Evolutionary conservation across 129 eudicot species (phyloP), one percentile per base, ranked within the genome.

Genomic region (Flaveria trinervia): DNA sequence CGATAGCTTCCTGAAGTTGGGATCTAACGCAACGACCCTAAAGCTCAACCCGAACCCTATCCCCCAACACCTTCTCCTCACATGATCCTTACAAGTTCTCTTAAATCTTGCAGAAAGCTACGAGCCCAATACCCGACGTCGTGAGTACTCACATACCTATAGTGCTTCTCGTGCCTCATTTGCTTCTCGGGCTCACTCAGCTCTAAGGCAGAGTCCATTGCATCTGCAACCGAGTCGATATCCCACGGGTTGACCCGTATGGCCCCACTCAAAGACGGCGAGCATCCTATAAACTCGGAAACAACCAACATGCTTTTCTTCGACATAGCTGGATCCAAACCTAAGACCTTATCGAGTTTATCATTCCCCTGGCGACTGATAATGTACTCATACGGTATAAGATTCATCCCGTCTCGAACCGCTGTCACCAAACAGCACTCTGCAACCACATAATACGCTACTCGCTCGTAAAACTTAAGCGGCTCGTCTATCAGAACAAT

Each of bases 391-490:
- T 89, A 92, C 13, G 98, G 96, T 54, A 92, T 92, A 69, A 92
- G 73, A 62, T 92, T 92, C 93, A 92, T 84, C 48, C 98, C 98
- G 44, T 92, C 98, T 67, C 98, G 77, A 45, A 92, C 96, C 0
- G 98, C 96, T 4, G 96, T 88, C 81, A 92, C 98, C 61, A 88
- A 93, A 60, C 89, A 96, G 78, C 98, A 92, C 77, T 92, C 98
- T 7, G 98, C 98, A 76, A 89, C 85, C 55, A 85, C 88, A 74
- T 87, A 92, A 72, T 88, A 92, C n/a, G 98, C 93, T 55, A 92
- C 89, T 60, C 86, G 84, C 74, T 92, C 96, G 77, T 51, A 28
- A 14, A 78, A 15, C 64, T 88, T 77, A 10, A 92, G 70, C 45
- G 89, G 87, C 26, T 86, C 84, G 26, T 92, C 87, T 22, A 92